Conservation (phyloP, 1,284 basidiomycete genomes). For the Ceratobasidium sp. region DNA sequence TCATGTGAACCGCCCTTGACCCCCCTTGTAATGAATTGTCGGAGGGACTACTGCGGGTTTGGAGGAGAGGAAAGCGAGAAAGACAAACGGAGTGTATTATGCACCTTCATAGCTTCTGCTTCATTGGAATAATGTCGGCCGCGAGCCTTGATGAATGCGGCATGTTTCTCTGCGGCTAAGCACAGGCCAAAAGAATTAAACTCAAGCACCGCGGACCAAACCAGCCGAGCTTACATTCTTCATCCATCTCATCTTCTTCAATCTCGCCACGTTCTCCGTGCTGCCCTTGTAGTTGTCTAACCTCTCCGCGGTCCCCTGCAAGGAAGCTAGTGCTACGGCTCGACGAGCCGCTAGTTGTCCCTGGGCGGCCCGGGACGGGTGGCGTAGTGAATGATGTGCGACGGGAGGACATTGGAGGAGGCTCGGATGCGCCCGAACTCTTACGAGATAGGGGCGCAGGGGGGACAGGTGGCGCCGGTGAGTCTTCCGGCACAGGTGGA, state of each 20-base stretch:
- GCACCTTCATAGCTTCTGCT: slow-evolving; percentile 90
- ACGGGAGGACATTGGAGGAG: slow-evolving; percentile 76
- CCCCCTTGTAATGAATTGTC: background rate
- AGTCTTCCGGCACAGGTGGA: slow-evolving; percentile 33
- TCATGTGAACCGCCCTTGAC: slow-evolving; percentile 26
- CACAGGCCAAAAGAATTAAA: slow-evolving; percentile 3
- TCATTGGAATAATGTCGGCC: slow-evolving; percentile 91
- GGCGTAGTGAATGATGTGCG: slow-evolving; percentile 79
- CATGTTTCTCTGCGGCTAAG: slow-evolving; percentile 81
- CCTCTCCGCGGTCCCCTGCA: slow-evolving; percentile 63
- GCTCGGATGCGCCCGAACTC: slow-evolving; percentile 62
- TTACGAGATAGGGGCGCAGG: slow-evolving; percentile 46
- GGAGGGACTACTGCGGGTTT: slow-evolving; percentile 10
- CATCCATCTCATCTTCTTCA: slow-evolving; percentile 83
- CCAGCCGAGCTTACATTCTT: slow-evolving; percentile 69
- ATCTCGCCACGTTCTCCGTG: slow-evolving; percentile 66
- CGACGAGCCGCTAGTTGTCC: slow-evolving; percentile 56
- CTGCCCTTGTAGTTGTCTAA: slow-evolving; percentile 61
- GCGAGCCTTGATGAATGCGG: slow-evolving; percentile 82
- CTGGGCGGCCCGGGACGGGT: slow-evolving; percentile 38
- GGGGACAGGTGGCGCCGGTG: slow-evolving; percentile 43
- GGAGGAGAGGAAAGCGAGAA: slow-evolving; percentile 23
- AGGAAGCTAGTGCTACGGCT: slow-evolving; percentile 87
- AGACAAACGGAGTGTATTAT: slow-evolving; percentile 44
- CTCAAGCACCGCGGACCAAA: background rate